Percentiles rank a stretch among this genome's conserved stretches.
Evolutionary conservation across 2,329 filamentous ascomycete genomes (phyloP).

Genomic region (Scorias spongiosa): DNA sequence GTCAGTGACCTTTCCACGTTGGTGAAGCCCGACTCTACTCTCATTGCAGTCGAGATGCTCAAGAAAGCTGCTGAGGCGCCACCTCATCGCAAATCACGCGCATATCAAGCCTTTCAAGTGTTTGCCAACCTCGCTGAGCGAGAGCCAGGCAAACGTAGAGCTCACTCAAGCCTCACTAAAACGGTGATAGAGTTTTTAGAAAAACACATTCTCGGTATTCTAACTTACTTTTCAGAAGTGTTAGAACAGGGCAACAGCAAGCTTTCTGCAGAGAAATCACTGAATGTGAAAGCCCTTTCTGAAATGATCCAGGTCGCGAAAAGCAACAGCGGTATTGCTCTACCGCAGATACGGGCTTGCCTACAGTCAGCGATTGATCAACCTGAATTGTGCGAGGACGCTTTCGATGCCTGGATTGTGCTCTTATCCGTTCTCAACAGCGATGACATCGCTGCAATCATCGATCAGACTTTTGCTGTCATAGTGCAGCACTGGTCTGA

Average conservation of each 20-base stretch:
- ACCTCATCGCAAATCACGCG: conserved; percentile 23
- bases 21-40: conserved; percentile 58
- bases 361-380: conserved; percentile 69
- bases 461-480: conserved; percentile 83
- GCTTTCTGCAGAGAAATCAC: conserved; percentile 45
- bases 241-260: conserved; percentile 46
- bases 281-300: conserved; percentile 68
- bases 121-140: conserved; percentile 35
- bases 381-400: conserved; percentile 57
- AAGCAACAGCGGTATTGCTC: conserved; percentile 56
- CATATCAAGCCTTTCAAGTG: conserved; percentile 34
- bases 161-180: conserved; percentile 35
- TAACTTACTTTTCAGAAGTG: conserved; percentile 62
- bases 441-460: conserved; percentile 61
- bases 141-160: conserved; percentile 28
- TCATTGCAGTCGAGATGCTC: conserved; percentile 65
- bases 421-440: conserved; percentile 62
- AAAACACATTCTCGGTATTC: conserved; percentile 70
- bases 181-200: conserved; percentile 63
- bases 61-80: conserved; percentile 61
- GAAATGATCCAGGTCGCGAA: conserved; percentile 72
- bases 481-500: conserved; percentile 64
- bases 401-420: conserved; percentile 71
- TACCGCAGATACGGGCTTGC: conserved; percentile 90
- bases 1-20: conserved; percentile 50